These are phyloP conservation scores for Penicillium sp. DNA, from an alignment of 2,329 filamentous ascomycete genomes.

Conservation along the genomic window DNA sequence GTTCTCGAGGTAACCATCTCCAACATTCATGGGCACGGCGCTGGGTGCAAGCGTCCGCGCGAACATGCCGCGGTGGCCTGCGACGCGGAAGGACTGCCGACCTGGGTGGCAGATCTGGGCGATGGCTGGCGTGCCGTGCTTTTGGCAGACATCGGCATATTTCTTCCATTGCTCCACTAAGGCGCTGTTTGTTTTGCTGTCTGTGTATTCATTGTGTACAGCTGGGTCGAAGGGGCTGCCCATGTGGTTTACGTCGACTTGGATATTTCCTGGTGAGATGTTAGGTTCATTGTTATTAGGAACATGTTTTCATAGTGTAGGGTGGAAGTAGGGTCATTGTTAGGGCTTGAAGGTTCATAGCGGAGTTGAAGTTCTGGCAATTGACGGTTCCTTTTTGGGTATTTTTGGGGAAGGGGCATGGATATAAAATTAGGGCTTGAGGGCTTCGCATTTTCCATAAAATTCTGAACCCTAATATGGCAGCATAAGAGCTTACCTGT, in stretches of 20 bases:
- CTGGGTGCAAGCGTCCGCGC: conserved; percentile 39
- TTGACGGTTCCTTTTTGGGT: no score
- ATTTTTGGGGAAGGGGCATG: no score
- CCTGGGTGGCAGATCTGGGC: conserved; percentile 49
- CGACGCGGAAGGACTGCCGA: conserved; percentile 42
- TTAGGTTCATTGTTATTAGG: neutral
- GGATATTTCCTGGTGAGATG: conserved; percentile 36
- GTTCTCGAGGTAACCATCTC: conserved; percentile 38
- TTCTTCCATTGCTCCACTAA: conserved; percentile 28
- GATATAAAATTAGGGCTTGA: neutral
- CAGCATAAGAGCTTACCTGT: conserved; percentile 32
- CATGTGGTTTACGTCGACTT: conserved; percentile 47
- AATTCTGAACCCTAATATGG: neutral
- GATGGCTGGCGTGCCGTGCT: conserved; percentile 43
- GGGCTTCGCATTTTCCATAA: no score
- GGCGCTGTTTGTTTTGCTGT: conserved; percentile 6
- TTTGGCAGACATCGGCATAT: conserved; percentile 33
- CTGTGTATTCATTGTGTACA: conserved; percentile 27
- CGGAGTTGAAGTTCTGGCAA: neutral
- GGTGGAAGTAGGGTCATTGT: neutral
- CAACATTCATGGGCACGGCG: conserved; percentile 41
- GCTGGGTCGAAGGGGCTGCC: conserved; percentile 33
- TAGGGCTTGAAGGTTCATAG: neutral
- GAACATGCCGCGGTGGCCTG: conserved; percentile 38
- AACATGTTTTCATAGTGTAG: neutral